These are phyloP conservation scores for Solanum pimpinellifolium DNA, from an alignment of 257 asterid species.

Conservation along the genomic window DNA sequence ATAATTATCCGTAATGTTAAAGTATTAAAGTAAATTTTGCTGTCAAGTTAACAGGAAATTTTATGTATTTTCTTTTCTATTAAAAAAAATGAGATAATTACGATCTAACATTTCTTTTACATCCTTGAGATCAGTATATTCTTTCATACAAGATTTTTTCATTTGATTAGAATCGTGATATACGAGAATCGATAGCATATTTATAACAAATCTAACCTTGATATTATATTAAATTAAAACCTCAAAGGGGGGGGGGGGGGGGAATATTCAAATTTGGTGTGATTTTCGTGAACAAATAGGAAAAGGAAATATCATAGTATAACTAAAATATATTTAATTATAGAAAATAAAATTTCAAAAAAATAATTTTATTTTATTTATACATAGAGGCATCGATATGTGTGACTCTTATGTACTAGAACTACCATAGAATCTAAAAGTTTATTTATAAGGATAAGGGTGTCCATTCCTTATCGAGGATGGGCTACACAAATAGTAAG, in stretches of 20 bases:
- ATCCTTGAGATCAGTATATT: too few species aligned
- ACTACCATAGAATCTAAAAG: neutral
- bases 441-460: neutral
- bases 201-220: neutral
- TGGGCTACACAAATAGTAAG: neutral
- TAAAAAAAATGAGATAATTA: neutral
- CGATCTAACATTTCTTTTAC: neutral
- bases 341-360: too few species aligned
- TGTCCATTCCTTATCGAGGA: neutral
- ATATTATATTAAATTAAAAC: neutral
- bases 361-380: too few species aligned
- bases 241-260: neutral
- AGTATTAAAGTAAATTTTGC: too few species aligned
- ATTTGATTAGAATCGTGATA: neutral
- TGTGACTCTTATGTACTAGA: neutral
- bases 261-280: neutral
- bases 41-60: accelerated
- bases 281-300: neutral
- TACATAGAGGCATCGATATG: neutral
- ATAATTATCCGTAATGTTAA: too few species aligned
- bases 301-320: too few species aligned
- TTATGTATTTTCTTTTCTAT: too few species aligned
- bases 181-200: neutral
- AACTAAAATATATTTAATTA: too few species aligned
- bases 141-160: too few species aligned